phyloP scores from a whole-genome alignment of 148 eudicot species.

The Heliamphora exappendiculata region DNA sequence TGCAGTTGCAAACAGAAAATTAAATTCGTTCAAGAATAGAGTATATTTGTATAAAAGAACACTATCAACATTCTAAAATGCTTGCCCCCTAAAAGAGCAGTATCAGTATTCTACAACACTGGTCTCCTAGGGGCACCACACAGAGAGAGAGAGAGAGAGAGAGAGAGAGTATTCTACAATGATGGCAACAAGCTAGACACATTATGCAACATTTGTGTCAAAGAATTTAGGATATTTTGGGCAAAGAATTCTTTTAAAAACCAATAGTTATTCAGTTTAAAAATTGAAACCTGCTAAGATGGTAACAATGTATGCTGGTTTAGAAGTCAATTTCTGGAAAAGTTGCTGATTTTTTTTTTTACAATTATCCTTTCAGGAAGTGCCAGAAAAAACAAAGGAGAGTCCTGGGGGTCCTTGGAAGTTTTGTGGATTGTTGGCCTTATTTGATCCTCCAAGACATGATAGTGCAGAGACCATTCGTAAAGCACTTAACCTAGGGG shows the following conservation, averaged over 20 bases:
- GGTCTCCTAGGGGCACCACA: too few species aligned
- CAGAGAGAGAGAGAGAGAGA: too few species aligned
- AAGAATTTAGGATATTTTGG: not conserved
- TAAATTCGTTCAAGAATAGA: not conserved
- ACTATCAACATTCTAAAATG: not conserved
- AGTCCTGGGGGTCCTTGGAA: conserved; percentile 42
- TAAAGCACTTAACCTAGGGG: conserved; percentile 38
- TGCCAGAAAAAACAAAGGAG: conserved; percentile 25
- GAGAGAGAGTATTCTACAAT: not conserved
- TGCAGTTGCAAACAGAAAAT: not conserved
- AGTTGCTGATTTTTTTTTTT: not conserved
- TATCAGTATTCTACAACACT: too few species aligned
- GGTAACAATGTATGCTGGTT: not conserved
- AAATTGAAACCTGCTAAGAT: not conserved
- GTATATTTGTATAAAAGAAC: not conserved
- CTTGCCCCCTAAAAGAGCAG: too few species aligned
- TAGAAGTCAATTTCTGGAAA: not conserved
- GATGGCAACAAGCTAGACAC: not conserved
- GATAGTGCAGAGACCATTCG: conserved; percentile 46
- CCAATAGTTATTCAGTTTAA: not conserved
- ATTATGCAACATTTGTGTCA: not conserved
- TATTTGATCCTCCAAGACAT: conserved; percentile 47
- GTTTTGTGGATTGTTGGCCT: conserved; percentile 34
- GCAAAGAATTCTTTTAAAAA: not conserved
- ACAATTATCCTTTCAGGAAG: conserved; percentile 9